Evolutionary conservation across 1,284 basidiomycete genomes (phyloP).

Genomic region (Malassezia pachydermatis): DNA sequence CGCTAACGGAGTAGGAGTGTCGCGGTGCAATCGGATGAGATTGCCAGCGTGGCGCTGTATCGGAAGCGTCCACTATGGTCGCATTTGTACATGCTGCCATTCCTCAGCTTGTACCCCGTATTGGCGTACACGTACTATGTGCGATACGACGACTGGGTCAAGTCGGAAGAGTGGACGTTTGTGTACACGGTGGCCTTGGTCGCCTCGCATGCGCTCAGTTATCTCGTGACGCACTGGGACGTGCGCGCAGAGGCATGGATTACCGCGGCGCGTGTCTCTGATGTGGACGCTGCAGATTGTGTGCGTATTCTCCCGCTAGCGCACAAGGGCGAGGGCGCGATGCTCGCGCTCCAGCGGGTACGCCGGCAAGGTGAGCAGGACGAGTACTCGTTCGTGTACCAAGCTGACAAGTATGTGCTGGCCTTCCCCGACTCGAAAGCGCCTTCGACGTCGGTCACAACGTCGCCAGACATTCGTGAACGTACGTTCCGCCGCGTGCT

Average conservation of each 20-base stretch:
- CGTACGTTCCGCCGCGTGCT: conserved; percentile 71
- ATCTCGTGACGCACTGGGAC: conserved; percentile 84
- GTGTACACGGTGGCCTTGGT: conserved; percentile 76
- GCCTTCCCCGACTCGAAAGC: conserved; percentile 50
- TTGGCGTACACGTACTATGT: conserved; percentile 85
- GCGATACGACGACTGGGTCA: conserved; percentile 64
- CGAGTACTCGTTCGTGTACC: conserved; percentile 84
- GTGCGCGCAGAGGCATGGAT: conserved; percentile 67
- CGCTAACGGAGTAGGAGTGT: too few species aligned
- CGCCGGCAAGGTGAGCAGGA: conserved; percentile 35
- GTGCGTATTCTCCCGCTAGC: conserved; percentile 73
- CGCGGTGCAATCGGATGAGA: conserved; percentile 71
- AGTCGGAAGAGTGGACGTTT: conserved; percentile 59
- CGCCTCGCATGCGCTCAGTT: conserved; percentile 80
- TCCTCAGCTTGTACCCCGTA: conserved; percentile 72
- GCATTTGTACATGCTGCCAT: conserved; percentile 74
- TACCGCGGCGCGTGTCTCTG: conserved; percentile 52
- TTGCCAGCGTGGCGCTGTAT: conserved; percentile 68
- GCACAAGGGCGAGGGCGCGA: conserved; percentile 83
- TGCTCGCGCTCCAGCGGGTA: conserved; percentile 63
- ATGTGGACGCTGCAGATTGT: conserved; percentile 63
- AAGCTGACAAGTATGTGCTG: conserved; percentile 84
- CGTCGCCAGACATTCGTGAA: conserved; percentile 48
- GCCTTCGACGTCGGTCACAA: conserved; percentile 29
- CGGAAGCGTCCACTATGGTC: conserved; percentile 65